phyloP scores from a whole-genome alignment of 75 land plant species.

The Selaginella moellendorffii region DNA sequence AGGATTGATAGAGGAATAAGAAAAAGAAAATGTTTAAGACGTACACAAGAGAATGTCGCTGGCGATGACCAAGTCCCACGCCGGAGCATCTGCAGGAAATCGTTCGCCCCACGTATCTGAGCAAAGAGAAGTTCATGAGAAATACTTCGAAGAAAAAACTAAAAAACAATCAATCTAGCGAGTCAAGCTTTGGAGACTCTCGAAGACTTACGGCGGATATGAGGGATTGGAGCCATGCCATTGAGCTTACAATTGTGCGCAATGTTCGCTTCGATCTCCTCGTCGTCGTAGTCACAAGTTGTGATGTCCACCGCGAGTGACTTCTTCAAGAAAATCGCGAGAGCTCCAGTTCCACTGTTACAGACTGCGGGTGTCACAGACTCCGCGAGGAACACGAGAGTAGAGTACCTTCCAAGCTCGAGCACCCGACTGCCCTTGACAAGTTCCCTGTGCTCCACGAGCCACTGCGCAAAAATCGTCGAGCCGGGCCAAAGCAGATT shows the following conservation, averaged over 20 bases:
- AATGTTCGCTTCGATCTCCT: conserved; percentile 83
- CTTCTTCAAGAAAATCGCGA: conserved; percentile 72
- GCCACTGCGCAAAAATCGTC: conserved; percentile 73
- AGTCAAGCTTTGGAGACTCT: too few species aligned
- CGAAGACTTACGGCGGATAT: conserved; percentile 68
- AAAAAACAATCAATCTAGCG: not conserved
- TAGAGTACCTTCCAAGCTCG: conserved; percentile 66
- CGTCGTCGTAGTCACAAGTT: conserved; percentile 88
- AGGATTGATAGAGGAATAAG: too few species aligned
- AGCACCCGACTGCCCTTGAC: conserved; percentile 40
- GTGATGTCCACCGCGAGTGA: conserved; percentile 61
- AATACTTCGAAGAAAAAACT: not conserved
- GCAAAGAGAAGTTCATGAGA: not conserved
- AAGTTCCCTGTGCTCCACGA: conserved; percentile 37
- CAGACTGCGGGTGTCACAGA: too few species aligned
- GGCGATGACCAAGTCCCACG: conserved; percentile 87
- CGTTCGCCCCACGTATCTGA: conserved; percentile 95
- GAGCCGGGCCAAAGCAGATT: conserved; percentile 97
- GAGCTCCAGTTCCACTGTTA: conserved; percentile 93
- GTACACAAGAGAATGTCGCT: conserved; percentile 96
- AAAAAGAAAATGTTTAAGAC: too few species aligned
- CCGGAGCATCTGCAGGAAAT: conserved; percentile 45
- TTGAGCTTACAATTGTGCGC: conserved; percentile 66
- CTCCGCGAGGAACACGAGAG: too few species aligned
- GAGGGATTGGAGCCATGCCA: conserved; percentile 57